Evolutionary conservation across 75 land plant species (phyloP), one percentile per base, ranked within the genome.

Genomic region (Pinus taeda): DNA sequence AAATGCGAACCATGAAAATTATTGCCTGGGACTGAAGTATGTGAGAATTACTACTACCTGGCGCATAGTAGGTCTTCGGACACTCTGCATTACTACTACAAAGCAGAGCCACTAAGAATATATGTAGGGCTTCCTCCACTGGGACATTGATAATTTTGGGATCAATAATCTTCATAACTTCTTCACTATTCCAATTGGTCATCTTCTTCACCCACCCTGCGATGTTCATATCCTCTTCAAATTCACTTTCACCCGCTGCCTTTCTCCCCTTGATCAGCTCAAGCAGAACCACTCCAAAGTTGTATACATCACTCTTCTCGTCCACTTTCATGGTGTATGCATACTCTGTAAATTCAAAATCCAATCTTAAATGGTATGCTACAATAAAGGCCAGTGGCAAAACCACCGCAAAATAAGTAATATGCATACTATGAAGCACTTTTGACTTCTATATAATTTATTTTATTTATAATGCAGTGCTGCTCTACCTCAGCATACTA

Each of bases 221-320:
- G 30, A 88, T 85, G 70, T 86, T 85, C 22, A 74, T 75, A 14
- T 83, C 88, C 26, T 88, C 90, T 3, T 85, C 90, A 63, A 85
- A 88, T 5, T 55, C 76, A 3, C 39, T 37, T 37, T 37, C 39
- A 7, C 81, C 90, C 65, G 85, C 81, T 15, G 90, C 83, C 71
- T 63, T 80, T 58, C 62, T 83, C 29, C 90, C 90, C 15, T 81
- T 85, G 29, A 88, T 76, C 56, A 88, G 78, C 80, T 88, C 88
- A 73, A 88, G 62, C 58, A 88, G 83, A 59, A 88, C 90, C 21
- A 88, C 90, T 13, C 90, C 90, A 49, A 88, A 88, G 80, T 88
- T 88, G 72, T 83, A 88, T 8, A 88, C 81, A 55, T 88, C 90
- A 37, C 85, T 88, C 88, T 88, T 88, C 82, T 88, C 90, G 64